Base-by-base conservation (phyloP, 768 basidiomycete genomes). In the Symmetrospora coprosmae region DNA sequence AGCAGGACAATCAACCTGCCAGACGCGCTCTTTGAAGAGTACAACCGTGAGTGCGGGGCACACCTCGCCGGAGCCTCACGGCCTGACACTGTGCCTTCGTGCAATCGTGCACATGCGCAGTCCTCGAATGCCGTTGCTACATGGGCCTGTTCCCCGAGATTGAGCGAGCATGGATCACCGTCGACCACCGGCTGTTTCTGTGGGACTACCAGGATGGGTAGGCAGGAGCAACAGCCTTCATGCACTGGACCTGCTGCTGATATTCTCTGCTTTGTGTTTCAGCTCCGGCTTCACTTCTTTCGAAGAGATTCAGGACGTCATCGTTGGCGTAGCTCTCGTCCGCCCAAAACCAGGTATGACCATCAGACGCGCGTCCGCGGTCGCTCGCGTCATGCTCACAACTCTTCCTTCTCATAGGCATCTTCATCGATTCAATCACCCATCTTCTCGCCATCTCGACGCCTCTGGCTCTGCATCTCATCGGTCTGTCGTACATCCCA, bases 151-250 rank as follows among this genome's bases (percentile, higher is more conserved):
- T 97, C 70, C 83, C 89, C 25, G 86, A 91, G 67, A 86, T 97
- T 63, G 88, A 92, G 66, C 80, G 89, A 45, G 90, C 86, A 0
- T 99, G 90, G 89, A 85, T 96, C 65, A 85, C 87, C 9, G 85
- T 92, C 60, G 89, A 96, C 74, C 83, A 90, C 72, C 87, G 87
- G 67, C 76, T 99, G 33, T 87, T 94, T 68, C 75, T 99, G 23
- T 97, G 94, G 94, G 89, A 99, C 72, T 99, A 94, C 71, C 75
- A 82, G 34, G 86, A 92, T 66, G 87, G 89, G 91, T 92, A 66
- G 58, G 84, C 76, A 16, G 28, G 38, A n/a, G n/a, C n/a, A n/a
- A n/a, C n/a, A n/a, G n/a, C n/a, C n/a, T n/a, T 39, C 37, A 13
- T 53, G 33, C n/a, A n/a, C n/a, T n/a, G n/a, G n/a, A n/a, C n/a